These are phyloP conservation scores for Strigomonas oncopelti DNA, from an alignment of 208 protist species.

Conservation along the genomic window DNA sequence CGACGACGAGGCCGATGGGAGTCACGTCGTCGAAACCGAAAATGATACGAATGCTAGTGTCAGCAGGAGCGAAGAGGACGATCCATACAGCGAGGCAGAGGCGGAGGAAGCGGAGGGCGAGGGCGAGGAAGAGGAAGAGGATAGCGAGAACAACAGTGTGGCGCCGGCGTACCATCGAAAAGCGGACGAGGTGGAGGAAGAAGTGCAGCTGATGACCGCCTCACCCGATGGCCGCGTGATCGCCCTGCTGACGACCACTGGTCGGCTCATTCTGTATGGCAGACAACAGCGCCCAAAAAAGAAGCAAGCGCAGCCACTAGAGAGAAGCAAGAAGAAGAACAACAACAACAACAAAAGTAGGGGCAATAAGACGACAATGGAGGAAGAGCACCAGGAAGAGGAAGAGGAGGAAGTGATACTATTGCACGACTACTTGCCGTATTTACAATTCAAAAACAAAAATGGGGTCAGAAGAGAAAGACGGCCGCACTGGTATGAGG, in stretches of 20 bases:
- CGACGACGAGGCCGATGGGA: no score
- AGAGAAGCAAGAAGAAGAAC: background rate
- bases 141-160: slow-evolving; percentile 27
- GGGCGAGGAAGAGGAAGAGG: slow-evolving; percentile 21
- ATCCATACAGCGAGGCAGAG: no score
- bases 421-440: slow-evolving; percentile 30
- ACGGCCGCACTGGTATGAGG: slow-evolving; percentile 65
- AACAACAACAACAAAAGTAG: no score
- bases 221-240: slow-evolving; percentile 51
- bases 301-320: background rate
- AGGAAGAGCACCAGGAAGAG: no score
- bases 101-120: no score
- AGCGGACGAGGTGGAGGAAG: slow-evolving; percentile 45
- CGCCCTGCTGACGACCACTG: slow-evolving; percentile 66
- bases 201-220: slow-evolving; percentile 65
- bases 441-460: slow-evolving; percentile 39
- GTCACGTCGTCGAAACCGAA: no score
- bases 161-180: slow-evolving; percentile 48
- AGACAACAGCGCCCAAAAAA: slow-evolving; percentile 22
- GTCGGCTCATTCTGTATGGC: slow-evolving; percentile 52
- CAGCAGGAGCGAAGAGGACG: no score
- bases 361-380: no score
- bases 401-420: no score
- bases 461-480: slow-evolving; percentile 23
- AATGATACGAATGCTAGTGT: no score